These are phyloP conservation scores for Gypsophila paniculata DNA, from an alignment of 179 eudicot species.

Conservation along the genomic window DNA sequence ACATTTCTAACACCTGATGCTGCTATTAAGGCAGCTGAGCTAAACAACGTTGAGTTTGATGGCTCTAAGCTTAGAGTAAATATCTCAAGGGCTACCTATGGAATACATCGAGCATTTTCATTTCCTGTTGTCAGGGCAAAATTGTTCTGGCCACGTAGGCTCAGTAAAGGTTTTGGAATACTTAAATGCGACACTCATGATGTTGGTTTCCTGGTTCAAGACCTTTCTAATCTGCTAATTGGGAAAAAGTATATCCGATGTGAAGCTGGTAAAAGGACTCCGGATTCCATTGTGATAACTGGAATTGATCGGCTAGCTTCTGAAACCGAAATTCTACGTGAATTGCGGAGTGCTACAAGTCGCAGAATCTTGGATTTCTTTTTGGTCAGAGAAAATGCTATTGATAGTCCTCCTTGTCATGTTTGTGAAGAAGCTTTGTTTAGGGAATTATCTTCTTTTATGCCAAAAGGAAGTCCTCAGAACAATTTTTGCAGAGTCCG, in stretches of 20 bases:
- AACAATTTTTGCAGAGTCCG: constrained; percentile 56
- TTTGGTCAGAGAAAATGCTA: constrained; percentile 56
- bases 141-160: constrained; percentile 83
- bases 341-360: constrained; percentile 47
- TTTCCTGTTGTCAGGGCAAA: constrained; percentile 63
- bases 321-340: constrained; percentile 55
- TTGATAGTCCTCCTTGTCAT: constrained; percentile 47
- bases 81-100: constrained; percentile 46
- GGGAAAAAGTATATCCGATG: constrained; percentile 46
- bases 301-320: constrained; percentile 60
- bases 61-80: constrained; percentile 45
- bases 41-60: constrained; percentile 35
- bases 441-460: constrained; percentile 56
- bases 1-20: constrained; percentile 84
- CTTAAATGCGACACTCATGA: constrained; percentile 54
- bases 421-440: constrained; percentile 69
- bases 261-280: constrained; percentile 34
- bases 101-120: constrained; percentile 50
- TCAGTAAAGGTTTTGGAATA: constrained; percentile 62
- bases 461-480: constrained; percentile 62
- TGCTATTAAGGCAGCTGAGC: constrained; percentile 52
- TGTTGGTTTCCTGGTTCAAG: constrained; percentile 37
- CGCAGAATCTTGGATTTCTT: constrained; percentile 49
- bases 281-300: constrained; percentile 43
- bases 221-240: constrained; percentile 47